A percentile compares a stretch with the other conserved stretches of the same genome.
These are phyloP conservation scores for Limnanthes douglasii DNA, from an alignment of 345 rosid genomes.

Conservation along the genomic window DNA sequence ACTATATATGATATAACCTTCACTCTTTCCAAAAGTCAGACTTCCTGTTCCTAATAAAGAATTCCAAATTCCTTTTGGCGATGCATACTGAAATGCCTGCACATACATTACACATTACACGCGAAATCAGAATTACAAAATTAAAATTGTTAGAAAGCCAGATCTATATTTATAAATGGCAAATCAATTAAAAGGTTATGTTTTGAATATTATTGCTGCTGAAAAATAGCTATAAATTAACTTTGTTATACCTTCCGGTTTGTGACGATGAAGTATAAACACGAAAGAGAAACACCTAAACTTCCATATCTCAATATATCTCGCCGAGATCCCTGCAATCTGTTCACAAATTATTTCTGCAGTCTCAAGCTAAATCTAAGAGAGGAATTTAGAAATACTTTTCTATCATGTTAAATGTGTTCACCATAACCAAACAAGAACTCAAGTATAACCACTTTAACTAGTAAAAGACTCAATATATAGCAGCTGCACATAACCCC, in stretches of 20 bases:
- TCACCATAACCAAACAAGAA: too few relatives aligned
- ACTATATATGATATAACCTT: conserved; percentile 16
- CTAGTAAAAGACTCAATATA: too few relatives aligned
- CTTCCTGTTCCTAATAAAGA: conserved; percentile 39
- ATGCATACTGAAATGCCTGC: conserved; percentile 89
- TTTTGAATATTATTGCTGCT: too few relatives aligned
- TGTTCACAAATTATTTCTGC: conserved; percentile 74
- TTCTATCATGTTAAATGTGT: too few relatives aligned
- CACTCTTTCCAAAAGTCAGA: conserved; percentile 32
- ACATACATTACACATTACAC: too few relatives aligned
- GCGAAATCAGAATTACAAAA: too few relatives aligned
- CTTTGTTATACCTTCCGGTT: conserved; percentile 60
- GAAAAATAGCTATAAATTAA: too few relatives aligned
- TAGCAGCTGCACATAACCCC: too few relatives aligned
- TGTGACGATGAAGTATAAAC: conserved; percentile 36
- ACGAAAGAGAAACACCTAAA: conserved; percentile 62
- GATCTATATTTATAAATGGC: too few relatives aligned
- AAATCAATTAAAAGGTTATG: neutral
- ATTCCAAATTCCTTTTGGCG: conserved; percentile 88
- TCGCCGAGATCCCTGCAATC: conserved; percentile 90
- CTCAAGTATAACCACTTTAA: too few relatives aligned
- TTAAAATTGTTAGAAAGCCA: too few relatives aligned
- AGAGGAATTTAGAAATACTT: too few relatives aligned
- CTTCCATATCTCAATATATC: conserved; percentile 76
- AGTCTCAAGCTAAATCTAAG: conserved; percentile 46